These are phyloP conservation scores for Apiosordaria backusii DNA, from an alignment of 495 filamentous ascomycete species.

Conservation along the genomic window DNA sequence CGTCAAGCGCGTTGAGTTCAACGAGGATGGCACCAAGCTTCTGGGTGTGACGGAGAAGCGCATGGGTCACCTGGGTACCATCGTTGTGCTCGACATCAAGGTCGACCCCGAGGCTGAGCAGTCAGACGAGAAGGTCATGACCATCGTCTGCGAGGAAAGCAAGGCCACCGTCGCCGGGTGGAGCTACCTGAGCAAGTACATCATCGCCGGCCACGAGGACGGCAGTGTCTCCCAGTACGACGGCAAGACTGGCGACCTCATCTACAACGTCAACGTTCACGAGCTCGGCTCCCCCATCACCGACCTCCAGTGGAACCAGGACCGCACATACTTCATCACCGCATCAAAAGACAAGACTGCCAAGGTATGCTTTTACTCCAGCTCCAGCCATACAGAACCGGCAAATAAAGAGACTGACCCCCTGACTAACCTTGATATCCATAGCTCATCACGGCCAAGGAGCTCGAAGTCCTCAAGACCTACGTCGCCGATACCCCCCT, in stretches of 20 bases:
- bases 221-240: constrained; percentile 93
- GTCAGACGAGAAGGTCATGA: constrained; percentile 71
- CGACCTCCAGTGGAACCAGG: constrained; percentile 89
- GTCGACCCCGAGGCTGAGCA: constrained; percentile 79
- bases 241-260: constrained; percentile 81
- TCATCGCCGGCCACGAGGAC: constrained; percentile 96
- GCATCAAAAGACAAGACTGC: constrained; percentile 96
- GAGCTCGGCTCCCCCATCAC: constrained; percentile 80
- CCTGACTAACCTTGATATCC: neutral
- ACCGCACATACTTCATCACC: constrained; percentile 97
- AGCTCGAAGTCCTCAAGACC: constrained; percentile 88
- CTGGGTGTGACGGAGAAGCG: constrained; percentile 97
- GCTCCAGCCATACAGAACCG: too few relatives aligned
- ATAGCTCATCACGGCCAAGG: constrained; percentile 74
- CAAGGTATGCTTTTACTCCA: constrained; percentile 54
- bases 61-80: constrained; percentile 89
- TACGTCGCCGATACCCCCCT: constrained; percentile 92
- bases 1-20: constrained; percentile 95
- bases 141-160: constrained; percentile 86
- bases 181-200: constrained; percentile 88
- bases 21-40: constrained; percentile 80
- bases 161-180: constrained; percentile 97
- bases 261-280: constrained; percentile 76
- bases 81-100: constrained; percentile 83
- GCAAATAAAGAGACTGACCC: too few relatives aligned